These are phyloP conservation scores for Lolium rigidum DNA, from an alignment of 176 grass and related monocot genomes.

Conservation along the genomic window DNA sequence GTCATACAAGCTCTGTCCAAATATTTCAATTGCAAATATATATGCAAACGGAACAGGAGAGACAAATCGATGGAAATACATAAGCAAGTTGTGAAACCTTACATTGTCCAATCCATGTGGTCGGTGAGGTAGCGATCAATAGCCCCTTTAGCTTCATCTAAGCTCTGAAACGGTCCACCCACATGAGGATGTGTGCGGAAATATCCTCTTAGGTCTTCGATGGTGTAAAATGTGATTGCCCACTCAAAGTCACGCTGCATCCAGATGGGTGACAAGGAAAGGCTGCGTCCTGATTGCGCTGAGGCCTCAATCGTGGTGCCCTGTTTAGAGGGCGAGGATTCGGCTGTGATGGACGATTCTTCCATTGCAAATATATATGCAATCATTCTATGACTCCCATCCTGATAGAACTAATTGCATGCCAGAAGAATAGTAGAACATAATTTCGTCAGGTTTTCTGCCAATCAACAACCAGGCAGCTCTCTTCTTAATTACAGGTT, in stretches of 20 bases:
- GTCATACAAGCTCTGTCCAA: neutral
- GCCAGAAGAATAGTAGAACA: too few relatives aligned
- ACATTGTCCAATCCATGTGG: neutral
- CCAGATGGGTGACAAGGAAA: neutral
- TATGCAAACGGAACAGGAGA: neutral
- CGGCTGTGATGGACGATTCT: too few relatives aligned
- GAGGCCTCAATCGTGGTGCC: too few relatives aligned
- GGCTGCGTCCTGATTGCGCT: too few relatives aligned
- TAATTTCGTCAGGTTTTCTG: too few relatives aligned
- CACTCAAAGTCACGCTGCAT: neutral
- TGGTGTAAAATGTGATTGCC: constrained; percentile 7
- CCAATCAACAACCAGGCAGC: too few relatives aligned
- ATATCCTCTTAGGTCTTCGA: neutral
- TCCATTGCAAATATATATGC: too few relatives aligned
- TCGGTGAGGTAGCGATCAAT: neutral
- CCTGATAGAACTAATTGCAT: too few relatives aligned
- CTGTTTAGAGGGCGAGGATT: too few relatives aligned
- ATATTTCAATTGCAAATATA: neutral
- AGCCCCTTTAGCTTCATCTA: neutral
- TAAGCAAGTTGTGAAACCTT: neutral
- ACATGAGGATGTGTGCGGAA: constrained; percentile 5
- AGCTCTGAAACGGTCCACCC: neutral
- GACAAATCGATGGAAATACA: neutral
- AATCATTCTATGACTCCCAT: too few relatives aligned
- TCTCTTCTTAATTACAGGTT: too few relatives aligned